Base-by-base conservation (phyloP, 2,329 filamentous ascomycete species). In the Scorias spongiosa region DNA sequence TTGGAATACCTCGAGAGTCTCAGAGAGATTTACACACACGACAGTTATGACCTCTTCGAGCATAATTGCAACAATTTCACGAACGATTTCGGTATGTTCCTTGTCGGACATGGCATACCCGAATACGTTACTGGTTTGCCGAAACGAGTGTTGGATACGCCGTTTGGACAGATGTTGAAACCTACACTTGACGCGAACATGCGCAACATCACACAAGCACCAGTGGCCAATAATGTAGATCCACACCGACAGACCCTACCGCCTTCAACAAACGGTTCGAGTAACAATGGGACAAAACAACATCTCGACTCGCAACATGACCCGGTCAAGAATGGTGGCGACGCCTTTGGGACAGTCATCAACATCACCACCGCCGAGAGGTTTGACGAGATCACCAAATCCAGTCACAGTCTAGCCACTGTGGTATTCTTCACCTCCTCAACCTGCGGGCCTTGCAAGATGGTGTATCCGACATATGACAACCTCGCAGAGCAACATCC, bases 41-140 rank as follows among this genome's bases (percentile, higher is more conserved):
- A 63, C 40, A 83, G 84, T 1, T 96, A 96, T 57, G 86, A 95
- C 57, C 67, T 95, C 5, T 94, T 84, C 67, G 54, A 75, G 26
- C 87, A 95, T 63, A 98, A 98, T 60, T 96, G 89, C 68, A 98
- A 96, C 66, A 95, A 95, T 63, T 98, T 96, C 63, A 85, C 84
- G 2, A 89, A 96, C 57, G 87, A 94, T 48, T 80, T 96, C 51
- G 71, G 85, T 49, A 91, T 84, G 62, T 96, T 96, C 50, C 69
- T 96, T 0, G 69, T 95, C 1, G 89, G 91, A 17, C 83, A 80
- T 53, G 84, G 85, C 2, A 96, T 96, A 47, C 91, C 91, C 0
- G 74, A 80, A 1, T 80, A 93, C 54, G 96, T 98, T 51, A 75
- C 77, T 28, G 85, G 81, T 51, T 79, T 96, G 58, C 89, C 89